Evolutionary conservation across 2,329 filamentous ascomycete genomes (phyloP).

Genomic region (Diaporthe longicolla): DNA sequence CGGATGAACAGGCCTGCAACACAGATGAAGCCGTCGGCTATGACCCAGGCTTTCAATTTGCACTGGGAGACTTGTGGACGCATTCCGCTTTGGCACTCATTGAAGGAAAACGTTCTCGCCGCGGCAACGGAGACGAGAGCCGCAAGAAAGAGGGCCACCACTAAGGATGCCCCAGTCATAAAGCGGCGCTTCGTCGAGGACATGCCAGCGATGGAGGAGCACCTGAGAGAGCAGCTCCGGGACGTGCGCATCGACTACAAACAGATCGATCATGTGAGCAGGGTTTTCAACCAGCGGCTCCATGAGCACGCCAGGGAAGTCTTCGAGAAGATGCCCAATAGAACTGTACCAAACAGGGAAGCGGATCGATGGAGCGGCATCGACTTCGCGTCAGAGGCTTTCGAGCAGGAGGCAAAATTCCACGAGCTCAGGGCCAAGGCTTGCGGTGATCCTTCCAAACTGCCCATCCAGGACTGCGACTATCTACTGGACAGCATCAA

Average conservation of each 20-base stretch:
- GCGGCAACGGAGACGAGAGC: background rate
- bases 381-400: background rate
- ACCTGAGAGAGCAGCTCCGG: background rate
- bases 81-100: background rate
- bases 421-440: background rate
- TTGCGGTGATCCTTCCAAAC: background rate
- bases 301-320: background rate
- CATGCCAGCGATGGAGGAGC: background rate
- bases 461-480: conserved; percentile 7
- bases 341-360: background rate
- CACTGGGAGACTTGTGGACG: background rate
- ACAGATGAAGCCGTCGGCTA: background rate
- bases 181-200: background rate
- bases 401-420: background rate
- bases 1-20: background rate
- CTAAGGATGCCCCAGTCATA: fast-evolving
- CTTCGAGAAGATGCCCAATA: background rate
- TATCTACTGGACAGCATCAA: conserved; percentile 5
- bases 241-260: conserved; percentile 7
- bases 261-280: background rate
- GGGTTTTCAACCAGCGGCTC: background rate
- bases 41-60: background rate
- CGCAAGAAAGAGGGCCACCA: background rate
- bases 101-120: background rate
- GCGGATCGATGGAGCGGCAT: background rate